These are phyloP conservation scores for Diaporthe ilicicola DNA, from an alignment of 2,329 filamentous ascomycete genomes.

Conservation along the genomic window DNA sequence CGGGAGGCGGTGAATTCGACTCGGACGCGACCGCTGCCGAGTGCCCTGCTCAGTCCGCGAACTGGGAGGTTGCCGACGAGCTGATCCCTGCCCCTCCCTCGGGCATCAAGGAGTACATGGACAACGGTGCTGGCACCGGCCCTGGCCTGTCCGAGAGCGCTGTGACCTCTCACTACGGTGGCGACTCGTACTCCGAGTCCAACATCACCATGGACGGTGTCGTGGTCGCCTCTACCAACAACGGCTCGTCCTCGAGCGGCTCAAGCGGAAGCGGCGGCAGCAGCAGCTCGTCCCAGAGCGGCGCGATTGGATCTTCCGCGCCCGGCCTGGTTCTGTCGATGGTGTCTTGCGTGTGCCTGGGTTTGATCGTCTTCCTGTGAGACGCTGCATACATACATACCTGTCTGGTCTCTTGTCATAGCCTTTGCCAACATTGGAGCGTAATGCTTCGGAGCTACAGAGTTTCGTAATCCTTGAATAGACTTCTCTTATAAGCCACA, in stretches of 20 bases:
- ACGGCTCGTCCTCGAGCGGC: slow-evolving; percentile 17
- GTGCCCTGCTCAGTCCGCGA: slow-evolving; percentile 58
- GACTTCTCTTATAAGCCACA: slow-evolving; percentile 17
- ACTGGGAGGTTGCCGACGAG: slow-evolving; percentile 61
- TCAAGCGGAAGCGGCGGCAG: slow-evolving; percentile 17
- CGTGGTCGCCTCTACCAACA: slow-evolving; percentile 16
- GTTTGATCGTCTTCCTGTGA: slow-evolving; percentile 7
- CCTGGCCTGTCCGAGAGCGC: slow-evolving; percentile 60
- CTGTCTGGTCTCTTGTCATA: slow-evolving; percentile 11
- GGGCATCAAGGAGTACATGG: slow-evolving; percentile 61
- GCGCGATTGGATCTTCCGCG: background rate
- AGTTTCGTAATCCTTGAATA: slow-evolving; percentile 19
- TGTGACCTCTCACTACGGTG: slow-evolving; percentile 24
- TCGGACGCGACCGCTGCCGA: slow-evolving; percentile 55
- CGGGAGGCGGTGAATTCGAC: slow-evolving; percentile 58
- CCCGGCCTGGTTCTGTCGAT: slow-evolving; percentile 18
- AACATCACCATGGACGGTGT: slow-evolving; percentile 31
- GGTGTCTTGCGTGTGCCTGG: slow-evolving; percentile 5
- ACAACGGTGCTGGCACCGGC: slow-evolving; percentile 60
- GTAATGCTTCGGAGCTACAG: slow-evolving; percentile 11
- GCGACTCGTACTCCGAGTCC: slow-evolving; percentile 30
- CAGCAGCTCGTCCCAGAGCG: slow-evolving; percentile 1
- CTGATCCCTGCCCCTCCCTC: slow-evolving; percentile 61
- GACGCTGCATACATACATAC: slow-evolving; percentile 10
- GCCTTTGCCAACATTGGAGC: slow-evolving; percentile 2